A percentile compares a stretch with the other conserved stretches of the same genome.
Conservation (phyloP, 2,329 filamentous ascomycete genomes). For the Xylariaceae sp. region DNA sequence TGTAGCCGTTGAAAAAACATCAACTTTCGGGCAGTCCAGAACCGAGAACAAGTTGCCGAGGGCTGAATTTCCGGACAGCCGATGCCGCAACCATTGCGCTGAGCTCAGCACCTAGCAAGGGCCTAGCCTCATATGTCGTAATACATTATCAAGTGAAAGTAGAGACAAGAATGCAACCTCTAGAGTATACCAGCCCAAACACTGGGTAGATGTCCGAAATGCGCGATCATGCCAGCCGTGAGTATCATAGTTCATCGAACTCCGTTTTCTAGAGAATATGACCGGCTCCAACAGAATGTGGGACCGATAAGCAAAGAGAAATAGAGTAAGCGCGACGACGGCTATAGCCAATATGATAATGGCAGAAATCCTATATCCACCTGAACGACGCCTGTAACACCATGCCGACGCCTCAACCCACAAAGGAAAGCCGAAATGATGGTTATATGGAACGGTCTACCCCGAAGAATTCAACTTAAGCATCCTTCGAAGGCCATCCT, state of each 20-base stretch:
- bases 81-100: slow-evolving; percentile 20
- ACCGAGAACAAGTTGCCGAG: slow-evolving; percentile 14
- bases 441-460: slow-evolving; percentile 14
- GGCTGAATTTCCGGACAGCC: slow-evolving; percentile 18
- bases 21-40: slow-evolving; percentile 8
- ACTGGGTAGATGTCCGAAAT: slow-evolving; percentile 36
- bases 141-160: slow-evolving; percentile 33
- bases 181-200: slow-evolving; percentile 23
- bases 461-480: slow-evolving; percentile 44
- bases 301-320: slow-evolving; percentile 21
- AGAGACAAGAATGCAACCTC: slow-evolving; percentile 27
- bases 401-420: slow-evolving; percentile 14
- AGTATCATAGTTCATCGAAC: slow-evolving; percentile 28
- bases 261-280: slow-evolving; percentile 16
- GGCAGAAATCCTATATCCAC: slow-evolving; percentile 7
- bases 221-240: slow-evolving; percentile 30
- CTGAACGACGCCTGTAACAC: slow-evolving; percentile 24
- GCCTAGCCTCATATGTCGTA: slow-evolving; percentile 25
- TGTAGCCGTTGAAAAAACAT: slow-evolving; percentile 18
- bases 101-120: slow-evolving; percentile 24
- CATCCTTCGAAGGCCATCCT: slow-evolving; percentile 56
- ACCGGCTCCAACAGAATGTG: background rate
- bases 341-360: slow-evolving; percentile 16
- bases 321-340: slow-evolving; percentile 17
- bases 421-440: slow-evolving; percentile 5